Evolutionary conservation across 2,329 filamentous ascomycete species (phyloP), one percentile per base, ranked within the genome.

Genomic region (Cordyceps militaris): DNA sequence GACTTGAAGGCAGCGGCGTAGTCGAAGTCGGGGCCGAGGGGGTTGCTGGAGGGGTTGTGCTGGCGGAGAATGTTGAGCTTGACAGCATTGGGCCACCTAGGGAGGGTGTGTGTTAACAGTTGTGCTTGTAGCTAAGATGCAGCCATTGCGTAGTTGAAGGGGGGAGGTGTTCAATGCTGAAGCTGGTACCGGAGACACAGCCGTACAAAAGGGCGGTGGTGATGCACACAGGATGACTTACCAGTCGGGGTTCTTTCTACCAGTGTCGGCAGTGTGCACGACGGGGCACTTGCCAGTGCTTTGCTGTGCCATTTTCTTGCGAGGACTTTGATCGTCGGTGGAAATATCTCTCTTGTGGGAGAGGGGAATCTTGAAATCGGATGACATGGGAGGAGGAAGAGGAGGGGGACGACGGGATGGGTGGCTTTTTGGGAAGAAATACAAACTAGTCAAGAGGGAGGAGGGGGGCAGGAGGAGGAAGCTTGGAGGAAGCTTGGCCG

Each of bases 21-120:
- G 76, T 91, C 82, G 66, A 90, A 89, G 63, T 87, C 82, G 61
- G 79, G 74, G 65, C 73, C 79, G 62, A 84, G 69, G 0, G 88
- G 88, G 71, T 88, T 87, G 62, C 81, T 81, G 59, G 77, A 74
- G 23, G 77, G 67, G 36, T 79, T 83, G 69, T 89, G 81, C 73
- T 91, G 88, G 67, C 88, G 87, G 55, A 92, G 81, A 66, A 91
- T 85, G 74, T 86, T 84, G 63, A 89, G 77, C 67, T 77, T 81
- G 62, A 91, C 73, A 65, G 80, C 74, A 59, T 84, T 79, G 56
- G 88, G 88, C 51, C 51, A 54, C 51, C 51, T 54, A 30, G 23
- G n/a, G 13, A n/a, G 51, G 19, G 42, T 1, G 4, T 10, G 36
- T 23, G 50, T 53, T 43, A 43, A 38, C 50, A 11, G 36, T 5